These are phyloP conservation scores for Tetradesmus lagerheimii DNA, from an alignment of 139 green algal genomes.

Conservation along the genomic window DNA sequence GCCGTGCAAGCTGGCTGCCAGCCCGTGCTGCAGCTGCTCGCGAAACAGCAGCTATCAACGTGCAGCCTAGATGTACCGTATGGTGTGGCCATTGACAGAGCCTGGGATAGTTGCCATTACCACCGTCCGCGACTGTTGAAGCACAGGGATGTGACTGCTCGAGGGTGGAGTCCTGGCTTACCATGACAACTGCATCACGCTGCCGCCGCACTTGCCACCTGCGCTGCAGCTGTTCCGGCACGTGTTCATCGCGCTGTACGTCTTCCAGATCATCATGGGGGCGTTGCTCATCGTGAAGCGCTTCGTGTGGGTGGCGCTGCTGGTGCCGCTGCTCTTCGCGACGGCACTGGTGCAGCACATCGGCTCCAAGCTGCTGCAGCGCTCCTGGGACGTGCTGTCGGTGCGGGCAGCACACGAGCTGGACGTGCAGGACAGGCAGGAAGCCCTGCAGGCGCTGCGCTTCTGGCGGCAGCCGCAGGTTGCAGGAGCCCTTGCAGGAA, in stretches of 20 bases:
- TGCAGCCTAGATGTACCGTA: no score
- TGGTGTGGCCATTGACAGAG: no score
- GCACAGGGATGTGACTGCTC: no score
- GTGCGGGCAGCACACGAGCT: slow-evolving; percentile 72
- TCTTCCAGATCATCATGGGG: slow-evolving; percentile 82
- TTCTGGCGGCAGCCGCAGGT: not conserved
- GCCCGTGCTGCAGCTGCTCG: no score
- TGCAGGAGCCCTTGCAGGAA: not conserved
- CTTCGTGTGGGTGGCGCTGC: slow-evolving; percentile 56
- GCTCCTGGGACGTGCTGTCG: slow-evolving; percentile 66
- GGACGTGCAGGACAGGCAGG: slow-evolving; percentile 54
- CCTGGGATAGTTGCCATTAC: no score
- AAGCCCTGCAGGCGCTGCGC: not conserved
- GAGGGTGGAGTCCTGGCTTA: no score
- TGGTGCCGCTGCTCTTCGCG: slow-evolving; percentile 59
- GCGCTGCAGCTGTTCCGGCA: slow-evolving; percentile 74
- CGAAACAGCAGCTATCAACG: no score
- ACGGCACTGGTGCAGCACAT: slow-evolving; percentile 61
- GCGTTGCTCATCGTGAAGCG: slow-evolving; percentile 77
- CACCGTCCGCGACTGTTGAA: no score
- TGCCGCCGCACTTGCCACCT: no score
- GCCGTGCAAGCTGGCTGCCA: no score
- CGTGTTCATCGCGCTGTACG: slow-evolving; percentile 65
- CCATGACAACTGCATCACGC: no score
- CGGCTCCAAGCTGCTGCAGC: slow-evolving; percentile 50